Evolutionary conservation across 345 rosid species (phyloP).

Genomic region (Ceriops tagal): DNA sequence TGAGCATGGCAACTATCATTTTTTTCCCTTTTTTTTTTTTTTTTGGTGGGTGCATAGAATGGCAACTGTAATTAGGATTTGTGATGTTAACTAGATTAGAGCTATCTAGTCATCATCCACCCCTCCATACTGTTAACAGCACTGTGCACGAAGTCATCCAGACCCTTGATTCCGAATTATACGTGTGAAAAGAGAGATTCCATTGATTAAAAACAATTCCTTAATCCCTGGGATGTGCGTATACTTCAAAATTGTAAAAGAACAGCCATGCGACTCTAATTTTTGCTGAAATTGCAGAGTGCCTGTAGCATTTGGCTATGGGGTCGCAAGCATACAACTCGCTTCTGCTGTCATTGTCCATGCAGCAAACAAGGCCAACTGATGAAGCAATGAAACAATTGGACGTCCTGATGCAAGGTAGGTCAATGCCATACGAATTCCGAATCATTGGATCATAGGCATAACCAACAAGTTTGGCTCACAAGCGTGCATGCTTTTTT

Average conservation of each 20-base stretch:
- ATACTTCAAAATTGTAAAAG: constrained; percentile 69
- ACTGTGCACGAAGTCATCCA: constrained; percentile 62
- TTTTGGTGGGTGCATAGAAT: no score
- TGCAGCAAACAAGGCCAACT: constrained; percentile 79
- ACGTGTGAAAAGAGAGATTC: constrained; percentile 63
- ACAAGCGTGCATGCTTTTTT: no score
- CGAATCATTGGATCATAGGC: constrained; percentile 72
- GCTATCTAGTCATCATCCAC: constrained; percentile 59
- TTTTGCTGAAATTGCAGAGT: constrained; percentile 51
- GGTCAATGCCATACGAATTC: constrained; percentile 81
- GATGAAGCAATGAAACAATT: constrained; percentile 83
- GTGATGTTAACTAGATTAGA: no score
- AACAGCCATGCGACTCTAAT: constrained; percentile 46
- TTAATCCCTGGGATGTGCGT: constrained; percentile 62
- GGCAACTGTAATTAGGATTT: no score
- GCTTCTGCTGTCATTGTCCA: constrained; percentile 83
- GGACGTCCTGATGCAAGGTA: constrained; percentile 67
- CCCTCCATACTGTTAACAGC: constrained; percentile 90
- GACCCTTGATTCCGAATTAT: constrained; percentile 58
- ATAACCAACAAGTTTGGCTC: constrained; percentile 57
- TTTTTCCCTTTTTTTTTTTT: no score
- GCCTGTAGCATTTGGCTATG: constrained; percentile 47
- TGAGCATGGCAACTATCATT: no score
- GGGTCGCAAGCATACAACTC: constrained; percentile 74
- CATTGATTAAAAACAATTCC: constrained; percentile 47